Evolutionary conservation across 2,329 filamentous ascomycete species (phyloP).

Genomic region (Colletotrichum tamarilloi): DNA sequence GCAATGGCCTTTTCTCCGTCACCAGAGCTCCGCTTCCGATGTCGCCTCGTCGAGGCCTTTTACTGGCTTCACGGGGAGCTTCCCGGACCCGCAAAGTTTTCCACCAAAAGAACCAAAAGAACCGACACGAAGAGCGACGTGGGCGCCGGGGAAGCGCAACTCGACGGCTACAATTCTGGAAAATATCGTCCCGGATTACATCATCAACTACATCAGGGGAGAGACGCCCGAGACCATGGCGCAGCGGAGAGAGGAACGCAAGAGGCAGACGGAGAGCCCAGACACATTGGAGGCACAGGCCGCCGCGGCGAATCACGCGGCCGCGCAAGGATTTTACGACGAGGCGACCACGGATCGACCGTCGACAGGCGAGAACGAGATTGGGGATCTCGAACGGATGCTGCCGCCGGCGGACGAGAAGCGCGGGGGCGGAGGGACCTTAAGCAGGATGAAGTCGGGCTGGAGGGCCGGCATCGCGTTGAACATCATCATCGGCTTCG

Average conservation of each 20-base stretch:
- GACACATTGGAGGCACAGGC: slow-evolving; percentile 39
- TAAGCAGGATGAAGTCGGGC: slow-evolving; percentile 47
- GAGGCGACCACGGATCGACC: slow-evolving; percentile 21
- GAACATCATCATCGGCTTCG: slow-evolving; percentile 53
- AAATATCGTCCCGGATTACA: slow-evolving; percentile 65
- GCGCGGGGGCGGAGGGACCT: slow-evolving; percentile 41
- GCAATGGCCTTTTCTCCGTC: slow-evolving; percentile 36
- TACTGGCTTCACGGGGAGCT: slow-evolving; percentile 33
- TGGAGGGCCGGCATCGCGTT: slow-evolving; percentile 61
- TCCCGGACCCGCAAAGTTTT: slow-evolving; percentile 22
- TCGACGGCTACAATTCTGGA: slow-evolving; percentile 34
- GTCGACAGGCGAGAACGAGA: slow-evolving; percentile 11
- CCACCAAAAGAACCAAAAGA: slow-evolving; percentile 7
- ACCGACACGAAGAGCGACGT: slow-evolving; percentile 32
- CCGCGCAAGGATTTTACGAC: slow-evolving; percentile 26
- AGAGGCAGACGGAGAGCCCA: slow-evolving; percentile 43
- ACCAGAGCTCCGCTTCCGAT: slow-evolving; percentile 32
- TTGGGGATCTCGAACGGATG: slow-evolving; percentile 33
- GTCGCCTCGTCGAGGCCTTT: slow-evolving; percentile 30
- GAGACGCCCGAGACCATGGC: slow-evolving; percentile 66
- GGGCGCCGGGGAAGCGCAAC: slow-evolving; percentile 35
- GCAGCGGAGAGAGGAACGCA: slow-evolving; percentile 51
- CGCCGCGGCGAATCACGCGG: not conserved
- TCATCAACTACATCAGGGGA: slow-evolving; percentile 65
- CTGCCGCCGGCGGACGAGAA: slow-evolving; percentile 12